A percentile compares a stretch with the other conserved stretches of the same genome.
phyloP scores from a whole-genome alignment of 768 basidiomycete species.

The Termitomyces bulborhizus region DNA sequence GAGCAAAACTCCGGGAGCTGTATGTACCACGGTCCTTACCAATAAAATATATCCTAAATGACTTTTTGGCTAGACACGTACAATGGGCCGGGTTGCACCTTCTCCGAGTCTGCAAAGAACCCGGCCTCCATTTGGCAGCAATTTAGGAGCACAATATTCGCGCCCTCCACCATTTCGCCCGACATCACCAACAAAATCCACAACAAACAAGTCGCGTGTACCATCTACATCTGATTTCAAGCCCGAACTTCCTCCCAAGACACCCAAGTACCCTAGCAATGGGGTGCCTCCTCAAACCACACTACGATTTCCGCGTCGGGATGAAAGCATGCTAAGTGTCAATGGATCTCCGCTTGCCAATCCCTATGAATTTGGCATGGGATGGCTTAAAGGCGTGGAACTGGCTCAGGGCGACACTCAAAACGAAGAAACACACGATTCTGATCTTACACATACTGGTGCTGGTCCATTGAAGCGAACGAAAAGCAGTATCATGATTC shows the following conservation, averaged over 20 bases:
- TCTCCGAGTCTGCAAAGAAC: slow-evolving; percentile 42
- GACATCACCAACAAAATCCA: slow-evolving; percentile 46
- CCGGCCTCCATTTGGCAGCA: slow-evolving; percentile 36
- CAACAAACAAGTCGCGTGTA: slow-evolving; percentile 28
- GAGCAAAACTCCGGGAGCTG: slow-evolving; percentile 40
- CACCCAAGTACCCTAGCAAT: slow-evolving; percentile 43
- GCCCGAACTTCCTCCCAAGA: slow-evolving; percentile 54
- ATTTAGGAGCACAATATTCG: slow-evolving; percentile 24
- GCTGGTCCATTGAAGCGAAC: slow-evolving; percentile 35
- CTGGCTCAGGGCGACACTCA: slow-evolving; percentile 29
- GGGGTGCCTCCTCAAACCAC: slow-evolving; percentile 26
- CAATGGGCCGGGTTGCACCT: slow-evolving; percentile 26
- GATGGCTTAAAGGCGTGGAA: slow-evolving; percentile 47
- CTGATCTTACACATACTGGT: slow-evolving; percentile 20
- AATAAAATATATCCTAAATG: neutral
- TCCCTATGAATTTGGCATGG: slow-evolving; percentile 62
- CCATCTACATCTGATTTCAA: slow-evolving; percentile 72
- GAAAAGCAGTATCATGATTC: slow-evolving; percentile 57
- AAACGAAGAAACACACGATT: slow-evolving; percentile 21
- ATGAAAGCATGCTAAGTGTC: slow-evolving; percentile 74
- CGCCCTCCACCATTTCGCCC: slow-evolving; percentile 32
- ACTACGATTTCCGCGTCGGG: slow-evolving; percentile 61
- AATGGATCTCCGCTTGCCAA: slow-evolving; percentile 83
- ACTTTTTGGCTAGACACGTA: slow-evolving; percentile 23
- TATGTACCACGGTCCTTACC: slow-evolving; percentile 6